Conservation (phyloP, 208 protist species). For the Jaenimonas drosophilae region DNA sequence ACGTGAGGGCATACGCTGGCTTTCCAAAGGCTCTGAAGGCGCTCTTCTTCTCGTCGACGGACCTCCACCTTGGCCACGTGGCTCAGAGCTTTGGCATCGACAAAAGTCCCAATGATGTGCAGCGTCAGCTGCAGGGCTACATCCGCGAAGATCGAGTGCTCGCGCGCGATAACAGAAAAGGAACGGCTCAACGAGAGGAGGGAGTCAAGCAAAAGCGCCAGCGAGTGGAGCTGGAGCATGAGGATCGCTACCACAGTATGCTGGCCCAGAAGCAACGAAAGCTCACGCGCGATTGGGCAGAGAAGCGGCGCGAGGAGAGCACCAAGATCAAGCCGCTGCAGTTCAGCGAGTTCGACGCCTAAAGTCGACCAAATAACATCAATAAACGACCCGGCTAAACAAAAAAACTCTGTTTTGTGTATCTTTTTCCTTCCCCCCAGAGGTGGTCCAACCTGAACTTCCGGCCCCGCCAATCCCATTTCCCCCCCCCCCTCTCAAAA, state of each 20-base stretch:
- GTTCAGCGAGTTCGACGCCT: conserved; percentile 80
- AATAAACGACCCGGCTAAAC: background rate
- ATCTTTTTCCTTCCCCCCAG: conserved; percentile 26
- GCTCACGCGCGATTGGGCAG: conserved; percentile 60
- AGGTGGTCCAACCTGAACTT: too few relatives aligned
- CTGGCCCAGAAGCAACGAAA: conserved; percentile 75
- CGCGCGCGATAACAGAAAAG: conserved; percentile 41
- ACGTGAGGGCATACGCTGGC: conserved; percentile 96
- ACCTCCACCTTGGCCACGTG: conserved; percentile 93
- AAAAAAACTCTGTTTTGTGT: background rate
- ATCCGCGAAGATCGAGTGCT: conserved; percentile 64
- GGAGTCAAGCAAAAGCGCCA: conserved; percentile 19
- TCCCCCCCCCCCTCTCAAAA: too few relatives aligned
- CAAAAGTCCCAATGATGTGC: conserved; percentile 77
- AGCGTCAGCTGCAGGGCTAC: conserved; percentile 35
- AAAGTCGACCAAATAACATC: background rate
- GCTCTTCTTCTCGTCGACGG: conserved; percentile 55
- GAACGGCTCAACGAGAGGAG: conserved; percentile 6
- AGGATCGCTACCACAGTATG: conserved; percentile 67
- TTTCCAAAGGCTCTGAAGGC: conserved; percentile 33
- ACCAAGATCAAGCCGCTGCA: conserved; percentile 48
- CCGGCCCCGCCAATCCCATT: too few relatives aligned
- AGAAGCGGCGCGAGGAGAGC: conserved; percentile 42
- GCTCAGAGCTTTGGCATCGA: conserved; percentile 89
- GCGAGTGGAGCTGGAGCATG: conserved; percentile 60